Percentiles rank a stretch among this genome's conserved stretches.
These are phyloP conservation scores for Onygenales sp. DNA, from an alignment of 2,329 filamentous ascomycete genomes.

Conservation along the genomic window DNA sequence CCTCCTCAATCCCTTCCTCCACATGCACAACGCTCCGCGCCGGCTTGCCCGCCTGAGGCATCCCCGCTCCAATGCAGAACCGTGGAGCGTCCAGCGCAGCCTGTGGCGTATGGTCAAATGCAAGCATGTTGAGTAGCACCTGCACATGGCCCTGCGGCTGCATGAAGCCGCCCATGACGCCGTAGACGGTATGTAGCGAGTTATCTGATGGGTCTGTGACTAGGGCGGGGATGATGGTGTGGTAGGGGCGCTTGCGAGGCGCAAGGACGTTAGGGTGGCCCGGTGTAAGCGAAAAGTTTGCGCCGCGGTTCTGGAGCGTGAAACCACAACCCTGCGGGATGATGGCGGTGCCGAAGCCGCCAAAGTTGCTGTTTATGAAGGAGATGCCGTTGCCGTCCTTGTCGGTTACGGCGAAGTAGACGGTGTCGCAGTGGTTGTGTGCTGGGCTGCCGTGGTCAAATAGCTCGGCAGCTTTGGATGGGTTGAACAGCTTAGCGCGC, in stretches of 20 bases:
- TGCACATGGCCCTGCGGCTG: slow-evolving; percentile 96
- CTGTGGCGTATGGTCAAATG: slow-evolving; percentile 74
- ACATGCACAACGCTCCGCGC: slow-evolving; percentile 60
- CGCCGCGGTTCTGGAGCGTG: slow-evolving; percentile 85
- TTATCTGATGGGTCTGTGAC: slow-evolving; percentile 68
- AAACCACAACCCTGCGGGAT: slow-evolving; percentile 82
- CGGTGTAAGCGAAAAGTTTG: slow-evolving; percentile 64
- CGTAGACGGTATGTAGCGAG: slow-evolving; percentile 74
- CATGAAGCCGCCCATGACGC: slow-evolving; percentile 98
- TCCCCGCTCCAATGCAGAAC: slow-evolving; percentile 73
- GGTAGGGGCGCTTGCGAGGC: slow-evolving; percentile 82
- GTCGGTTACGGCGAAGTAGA: slow-evolving; percentile 86
- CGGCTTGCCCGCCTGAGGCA: slow-evolving; percentile 49
- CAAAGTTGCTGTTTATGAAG: slow-evolving; percentile 95
- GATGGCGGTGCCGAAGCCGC: slow-evolving; percentile 74
- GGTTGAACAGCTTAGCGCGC: slow-evolving; percentile 54
- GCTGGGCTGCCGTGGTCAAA: slow-evolving; percentile 72
- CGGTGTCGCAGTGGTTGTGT: slow-evolving; percentile 78
- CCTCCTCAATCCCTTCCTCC: slow-evolving; percentile 69
- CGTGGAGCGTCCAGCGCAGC: slow-evolving; percentile 82
- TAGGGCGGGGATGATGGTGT: slow-evolving; percentile 93
- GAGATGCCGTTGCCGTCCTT: slow-evolving; percentile 77
- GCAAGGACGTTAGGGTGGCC: slow-evolving; percentile 71
- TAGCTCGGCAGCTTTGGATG: slow-evolving; percentile 41
- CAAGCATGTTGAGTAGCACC: slow-evolving; percentile 78